Evolutionary conservation across 345 rosid species (phyloP).

Genomic region (Passiflora organensis): DNA sequence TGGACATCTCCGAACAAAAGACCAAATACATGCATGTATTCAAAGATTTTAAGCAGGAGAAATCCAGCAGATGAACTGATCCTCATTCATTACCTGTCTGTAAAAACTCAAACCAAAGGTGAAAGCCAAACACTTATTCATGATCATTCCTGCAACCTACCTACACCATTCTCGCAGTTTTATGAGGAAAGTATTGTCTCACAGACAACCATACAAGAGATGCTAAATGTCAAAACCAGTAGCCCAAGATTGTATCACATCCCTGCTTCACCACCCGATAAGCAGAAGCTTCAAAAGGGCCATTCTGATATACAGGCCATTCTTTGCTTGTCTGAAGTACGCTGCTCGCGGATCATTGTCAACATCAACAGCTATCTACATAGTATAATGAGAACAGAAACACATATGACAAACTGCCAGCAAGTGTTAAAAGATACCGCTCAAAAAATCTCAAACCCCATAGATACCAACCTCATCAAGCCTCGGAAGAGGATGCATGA

Average conservation of each 20-base stretch:
- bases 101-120: not conserved
- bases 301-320: constrained; percentile 91
- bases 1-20: too few relatives aligned
- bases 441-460: not conserved
- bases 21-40: too few relatives aligned
- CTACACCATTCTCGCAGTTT: not conserved
- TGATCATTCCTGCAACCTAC: not conserved
- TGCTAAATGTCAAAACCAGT: constrained; percentile 1
- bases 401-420: not conserved
- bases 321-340: constrained; percentile 96
- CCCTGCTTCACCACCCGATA: constrained; percentile 41
- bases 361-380: constrained; percentile 70
- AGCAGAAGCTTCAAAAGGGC: constrained; percentile 73
- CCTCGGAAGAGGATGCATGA: constrained; percentile 96
- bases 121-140: not conserved
- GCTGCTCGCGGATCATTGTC: constrained; percentile 92
- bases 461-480: constrained; percentile 68
- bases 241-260: not conserved
- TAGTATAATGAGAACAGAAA: not conserved
- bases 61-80: too few relatives aligned
- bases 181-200: not conserved
- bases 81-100: not conserved
- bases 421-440: not conserved
- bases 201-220: too few relatives aligned
- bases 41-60: too few relatives aligned